A percentile compares a stretch with the other conserved stretches of the same genome.
phyloP scores from a whole-genome alignment of 2,329 filamentous ascomycete species.

The Pestalotiopsis sp. region DNA sequence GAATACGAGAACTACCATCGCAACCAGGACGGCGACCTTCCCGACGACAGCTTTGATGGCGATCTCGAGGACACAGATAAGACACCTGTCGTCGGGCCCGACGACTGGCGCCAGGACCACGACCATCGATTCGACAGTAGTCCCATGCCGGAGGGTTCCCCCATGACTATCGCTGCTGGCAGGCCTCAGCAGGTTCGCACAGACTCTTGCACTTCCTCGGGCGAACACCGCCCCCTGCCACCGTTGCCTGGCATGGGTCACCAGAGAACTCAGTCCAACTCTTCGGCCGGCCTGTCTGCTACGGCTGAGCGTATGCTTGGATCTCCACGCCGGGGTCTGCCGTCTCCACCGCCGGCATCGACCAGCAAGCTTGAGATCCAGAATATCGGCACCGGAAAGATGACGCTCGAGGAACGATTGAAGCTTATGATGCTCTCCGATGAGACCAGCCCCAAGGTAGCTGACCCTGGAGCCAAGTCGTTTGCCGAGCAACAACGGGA shows the following conservation, averaged over 20 bases:
- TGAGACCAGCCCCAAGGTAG: conserved; percentile 39
- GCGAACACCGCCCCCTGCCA: conserved; percentile 81
- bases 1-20: conserved; percentile 47
- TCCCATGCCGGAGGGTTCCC: conserved; percentile 59
- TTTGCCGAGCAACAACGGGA: conserved; percentile 68
- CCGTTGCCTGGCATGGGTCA: conserved; percentile 71
- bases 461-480: conserved; percentile 28
- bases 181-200: conserved; percentile 62
- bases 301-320: conserved; percentile 71
- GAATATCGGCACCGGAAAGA: conserved; percentile 70
- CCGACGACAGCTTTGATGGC: conserved; percentile 91
- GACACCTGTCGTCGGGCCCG: conserved; percentile 94
- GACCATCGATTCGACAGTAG: conserved; percentile 74
- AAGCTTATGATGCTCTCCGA: conserved; percentile 86
- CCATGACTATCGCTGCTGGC: conserved; percentile 43
- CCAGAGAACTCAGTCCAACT: conserved; percentile 47
- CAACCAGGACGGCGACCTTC: conserved; percentile 58
- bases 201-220: conserved; percentile 75
- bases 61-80: conserved; percentile 95
- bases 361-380: conserved; percentile 77
- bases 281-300: conserved; percentile 65
- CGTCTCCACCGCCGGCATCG: conserved; percentile 69
- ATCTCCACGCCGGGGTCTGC: conserved; percentile 63
- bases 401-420: conserved; percentile 84
- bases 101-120: conserved; percentile 85